These are phyloP conservation scores for Zygoascus tannicola DNA, from an alignment of 805 yeast species.

Conservation along the genomic window DNA sequence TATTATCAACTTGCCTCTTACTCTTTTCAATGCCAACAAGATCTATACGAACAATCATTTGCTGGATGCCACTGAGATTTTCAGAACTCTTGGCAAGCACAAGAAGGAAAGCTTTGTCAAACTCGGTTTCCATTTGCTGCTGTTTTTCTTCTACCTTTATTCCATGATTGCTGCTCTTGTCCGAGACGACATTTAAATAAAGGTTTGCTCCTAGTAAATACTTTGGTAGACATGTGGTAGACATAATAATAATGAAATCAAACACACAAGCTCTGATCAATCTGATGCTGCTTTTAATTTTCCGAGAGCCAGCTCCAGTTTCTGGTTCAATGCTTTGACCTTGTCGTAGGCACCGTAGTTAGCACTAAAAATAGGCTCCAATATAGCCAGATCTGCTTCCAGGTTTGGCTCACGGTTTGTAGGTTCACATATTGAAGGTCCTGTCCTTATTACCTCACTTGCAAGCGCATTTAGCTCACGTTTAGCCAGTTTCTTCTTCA, in stretches of 20 bases:
- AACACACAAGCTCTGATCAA: too few species aligned
- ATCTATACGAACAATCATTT: conserved; percentile 70
- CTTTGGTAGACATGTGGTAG: too few species aligned
- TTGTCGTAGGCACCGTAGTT: conserved; percentile 9
- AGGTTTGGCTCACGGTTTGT: neutral
- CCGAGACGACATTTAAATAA: conserved; percentile 44
- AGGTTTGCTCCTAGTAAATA: too few species aligned
- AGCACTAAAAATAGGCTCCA: conserved; percentile 7
- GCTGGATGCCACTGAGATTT: conserved; percentile 95
- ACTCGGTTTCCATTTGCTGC: conserved; percentile 77
- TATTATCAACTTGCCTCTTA: conserved; percentile 70
- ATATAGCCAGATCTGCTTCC: neutral
- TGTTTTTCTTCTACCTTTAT: conserved; percentile 94
- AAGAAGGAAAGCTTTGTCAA: conserved; percentile 87
- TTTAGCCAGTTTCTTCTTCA: neutral
- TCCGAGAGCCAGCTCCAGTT: neutral
- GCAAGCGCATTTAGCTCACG: conserved; percentile 8
- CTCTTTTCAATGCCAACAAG: conserved; percentile 77
- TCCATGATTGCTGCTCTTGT: conserved; percentile 93
- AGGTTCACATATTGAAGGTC: neutral
- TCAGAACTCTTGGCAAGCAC: conserved; percentile 83
- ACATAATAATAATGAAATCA: too few species aligned
- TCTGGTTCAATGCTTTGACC: conserved; percentile 3
- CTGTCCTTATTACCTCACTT: conserved; percentile 1
- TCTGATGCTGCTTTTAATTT: neutral